Conservation (phyloP, 1,139 yeast species). For the Scheffersomyces segobiensis region DNA sequence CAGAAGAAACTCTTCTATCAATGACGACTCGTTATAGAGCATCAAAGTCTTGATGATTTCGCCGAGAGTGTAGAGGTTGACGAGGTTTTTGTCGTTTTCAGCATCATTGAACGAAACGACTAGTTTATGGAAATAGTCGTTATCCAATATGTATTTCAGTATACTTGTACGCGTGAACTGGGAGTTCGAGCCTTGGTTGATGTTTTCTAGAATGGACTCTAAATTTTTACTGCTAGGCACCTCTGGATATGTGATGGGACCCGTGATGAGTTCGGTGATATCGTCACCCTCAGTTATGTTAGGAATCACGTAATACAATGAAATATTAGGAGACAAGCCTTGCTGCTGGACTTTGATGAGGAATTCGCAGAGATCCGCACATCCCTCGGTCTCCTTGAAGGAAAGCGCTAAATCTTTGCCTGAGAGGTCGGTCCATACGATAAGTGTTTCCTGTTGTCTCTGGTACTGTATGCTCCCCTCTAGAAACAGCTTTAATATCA, state of each 20-base stretch:
- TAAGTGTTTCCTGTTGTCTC: slow-evolving; percentile 89
- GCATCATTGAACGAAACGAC: slow-evolving; percentile 53
- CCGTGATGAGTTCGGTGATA: slow-evolving; percentile 76
- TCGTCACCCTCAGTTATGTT: slow-evolving; percentile 43
- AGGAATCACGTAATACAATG: slow-evolving; percentile 71
- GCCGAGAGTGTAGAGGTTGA: slow-evolving; percentile 63
- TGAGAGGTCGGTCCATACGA: slow-evolving; percentile 86
- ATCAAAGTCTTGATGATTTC: slow-evolving; percentile 71
- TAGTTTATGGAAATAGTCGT: slow-evolving; percentile 55
- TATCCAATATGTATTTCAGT: slow-evolving; percentile 49
- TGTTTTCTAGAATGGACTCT: slow-evolving; percentile 47
- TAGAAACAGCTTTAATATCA: slow-evolving; percentile 63
- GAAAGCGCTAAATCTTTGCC: slow-evolving; percentile 87
- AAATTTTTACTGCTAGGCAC: slow-evolving; percentile 52
- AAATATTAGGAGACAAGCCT: slow-evolving; percentile 63
- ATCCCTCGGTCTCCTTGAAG: slow-evolving; percentile 91
- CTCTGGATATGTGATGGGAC: slow-evolving; percentile 73
- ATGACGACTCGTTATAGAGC: slow-evolving; percentile 66
- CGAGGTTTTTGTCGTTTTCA: slow-evolving; percentile 50
- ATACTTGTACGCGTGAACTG: slow-evolving; percentile 55
- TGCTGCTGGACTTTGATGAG: slow-evolving; percentile 66
- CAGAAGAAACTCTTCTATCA: slow-evolving; percentile 66
- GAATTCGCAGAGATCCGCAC: slow-evolving; percentile 80
- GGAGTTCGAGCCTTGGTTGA: slow-evolving; percentile 60
- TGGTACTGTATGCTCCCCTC: slow-evolving; percentile 83